phyloP scores from a whole-genome alignment of 371 early-diverging fungal genomes.

The Lichtheimia hyalospora region DNA sequence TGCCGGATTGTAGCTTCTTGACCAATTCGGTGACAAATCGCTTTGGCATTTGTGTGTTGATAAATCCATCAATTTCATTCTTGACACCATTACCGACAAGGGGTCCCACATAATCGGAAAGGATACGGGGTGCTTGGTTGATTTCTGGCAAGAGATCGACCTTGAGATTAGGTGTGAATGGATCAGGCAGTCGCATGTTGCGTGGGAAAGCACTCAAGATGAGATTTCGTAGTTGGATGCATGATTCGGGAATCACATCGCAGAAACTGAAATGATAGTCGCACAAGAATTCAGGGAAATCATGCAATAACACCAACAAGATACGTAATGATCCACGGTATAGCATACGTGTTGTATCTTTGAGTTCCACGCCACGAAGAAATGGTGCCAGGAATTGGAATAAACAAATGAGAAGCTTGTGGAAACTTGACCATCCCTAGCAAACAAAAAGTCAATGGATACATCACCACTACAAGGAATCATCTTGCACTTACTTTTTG shows the following conservation, averaged over 20 bases:
- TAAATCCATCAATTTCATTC: conserved; percentile 71
- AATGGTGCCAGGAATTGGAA: conserved; percentile 89
- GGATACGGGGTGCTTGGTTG: conserved; percentile 78
- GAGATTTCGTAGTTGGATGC: conserved; percentile 94
- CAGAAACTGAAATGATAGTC: conserved; percentile 91
- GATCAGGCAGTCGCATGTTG: conserved; percentile 95
- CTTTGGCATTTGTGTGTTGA: conserved; percentile 63
- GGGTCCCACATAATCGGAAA: conserved; percentile 77
- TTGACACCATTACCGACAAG: conserved; percentile 63
- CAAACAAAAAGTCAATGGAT: conserved; percentile 5
- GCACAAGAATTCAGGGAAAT: conserved; percentile 96
- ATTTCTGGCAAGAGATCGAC: conserved; percentile 89
- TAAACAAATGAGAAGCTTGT: conserved; percentile 74
- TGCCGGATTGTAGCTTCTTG: conserved; percentile 30
- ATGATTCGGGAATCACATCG: conserved; percentile 89
- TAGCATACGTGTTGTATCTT: conserved; percentile 78
- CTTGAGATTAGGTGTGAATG: conserved; percentile 93
- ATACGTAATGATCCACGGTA: conserved; percentile 93
- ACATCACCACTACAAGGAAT: background rate
- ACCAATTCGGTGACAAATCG: conserved; percentile 63
- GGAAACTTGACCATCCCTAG: conserved; percentile 88
- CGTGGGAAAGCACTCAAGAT: conserved; percentile 96
- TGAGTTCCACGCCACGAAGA: conserved; percentile 65
- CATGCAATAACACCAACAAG: conserved; percentile 91
- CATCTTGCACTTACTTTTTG: conserved; percentile 62